Evolutionary conservation across 192 early-diverging fungal genomes (phyloP), one percentile per base, ranked within the genome.

Genomic region (Entophlyctis luteolus): DNA sequence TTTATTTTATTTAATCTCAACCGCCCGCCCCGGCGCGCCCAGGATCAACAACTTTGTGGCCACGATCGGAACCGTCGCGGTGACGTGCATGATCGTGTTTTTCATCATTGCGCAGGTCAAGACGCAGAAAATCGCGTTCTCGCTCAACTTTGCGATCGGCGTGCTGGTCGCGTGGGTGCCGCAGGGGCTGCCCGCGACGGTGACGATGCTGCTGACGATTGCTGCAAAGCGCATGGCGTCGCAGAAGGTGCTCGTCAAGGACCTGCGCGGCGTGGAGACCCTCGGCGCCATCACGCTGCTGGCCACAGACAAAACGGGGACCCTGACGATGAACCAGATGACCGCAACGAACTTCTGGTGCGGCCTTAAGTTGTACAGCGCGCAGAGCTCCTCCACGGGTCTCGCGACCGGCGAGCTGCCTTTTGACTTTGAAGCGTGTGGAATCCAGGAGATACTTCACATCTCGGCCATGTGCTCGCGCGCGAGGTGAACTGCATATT

Each of bases 241-340:
- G 10, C 77, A 88, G 66, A 90, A 95, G 59, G 93, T 96, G 31
- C 80, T 98, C 32, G 95, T 98, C 71, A 98, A 98, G 73, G 92
- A 96, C 70, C 78, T 98, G 38, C 90, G 93, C 67, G 93, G 92
- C 72, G 95, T 98, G 14, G 95, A 98, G 72, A 98, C 95, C 14
- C 84, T 98, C 27, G 95, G 95, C 52, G 95, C 94, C 8, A 94
- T 98, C 62, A 98, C 95, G 33, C 79, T 96, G 22, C 84, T 98
- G 36, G 95, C 95, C 25, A 98, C 94, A 2, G 95, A 98, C 78
- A 98, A 98, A 74, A 96, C 95, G 12, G 95, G 95, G 57, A 98
- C 95, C 48, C 80, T 98, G 62, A 98, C 95, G 33, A 81, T 91
- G 59, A 98, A 96, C 74, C 94, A 95, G 75, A 98, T 98, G 95